Conservation (phyloP, 257 asterid genomes). For the Coffea canephora region DNA sequence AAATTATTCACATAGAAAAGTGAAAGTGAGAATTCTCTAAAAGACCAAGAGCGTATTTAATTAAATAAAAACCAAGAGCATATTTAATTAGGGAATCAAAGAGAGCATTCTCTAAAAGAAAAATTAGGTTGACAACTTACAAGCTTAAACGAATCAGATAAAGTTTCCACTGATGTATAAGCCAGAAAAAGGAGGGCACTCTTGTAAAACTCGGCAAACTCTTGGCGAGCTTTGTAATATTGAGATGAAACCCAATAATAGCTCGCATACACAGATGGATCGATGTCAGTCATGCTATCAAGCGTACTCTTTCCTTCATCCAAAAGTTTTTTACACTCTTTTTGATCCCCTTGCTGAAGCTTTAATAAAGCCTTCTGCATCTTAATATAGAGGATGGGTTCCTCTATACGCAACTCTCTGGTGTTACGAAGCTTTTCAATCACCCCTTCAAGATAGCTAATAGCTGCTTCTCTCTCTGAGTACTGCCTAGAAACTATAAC, state of each 20-base stretch:
- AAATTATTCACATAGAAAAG: background rate
- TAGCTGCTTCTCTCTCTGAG: conserved; percentile 79
- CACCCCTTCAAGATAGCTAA: conserved; percentile 80
- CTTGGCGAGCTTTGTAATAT: conserved; percentile 73
- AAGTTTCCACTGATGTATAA: conserved; percentile 83
- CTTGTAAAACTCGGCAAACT: conserved; percentile 92
- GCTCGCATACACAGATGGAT: conserved; percentile 93
- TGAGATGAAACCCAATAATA: conserved; percentile 95
- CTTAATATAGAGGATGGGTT: conserved; percentile 79
- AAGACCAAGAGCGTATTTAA: too few relatives aligned
- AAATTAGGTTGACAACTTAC: conserved; percentile 37
- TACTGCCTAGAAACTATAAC: conserved; percentile 85
- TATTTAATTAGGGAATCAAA: background rate
- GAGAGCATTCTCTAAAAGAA: background rate
- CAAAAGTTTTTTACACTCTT: conserved; percentile 81
- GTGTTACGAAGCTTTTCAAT: conserved; percentile 82
- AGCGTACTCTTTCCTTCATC: conserved; percentile 91
- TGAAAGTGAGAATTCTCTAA: too few relatives aligned
- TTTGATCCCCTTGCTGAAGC: conserved; percentile 86
- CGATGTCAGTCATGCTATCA: conserved; percentile 96
- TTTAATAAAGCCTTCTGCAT: conserved; percentile 79
- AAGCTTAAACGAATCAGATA: conserved; percentile 87
- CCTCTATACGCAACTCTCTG: conserved; percentile 78
- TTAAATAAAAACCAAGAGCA: background rate
- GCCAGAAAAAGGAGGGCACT: conserved; percentile 93